Evolutionary conservation across 2,329 filamentous ascomycete genomes (phyloP), one percentile per base, ranked within the genome.

Genomic region (Exophiala sp.): DNA sequence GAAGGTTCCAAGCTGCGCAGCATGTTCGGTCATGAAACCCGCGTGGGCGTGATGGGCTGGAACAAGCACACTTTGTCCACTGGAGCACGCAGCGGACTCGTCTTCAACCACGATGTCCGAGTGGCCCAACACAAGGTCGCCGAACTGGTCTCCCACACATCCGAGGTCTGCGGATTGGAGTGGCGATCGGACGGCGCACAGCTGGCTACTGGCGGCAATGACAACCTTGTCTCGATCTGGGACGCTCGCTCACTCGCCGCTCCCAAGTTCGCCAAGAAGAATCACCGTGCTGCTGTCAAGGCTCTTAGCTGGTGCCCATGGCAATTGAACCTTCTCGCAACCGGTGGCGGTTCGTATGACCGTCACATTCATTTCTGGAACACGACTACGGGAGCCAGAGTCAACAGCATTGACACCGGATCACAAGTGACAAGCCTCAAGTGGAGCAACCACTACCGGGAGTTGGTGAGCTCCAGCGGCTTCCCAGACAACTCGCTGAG

Each of bases 321-420:
- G 94, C 94, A 96, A 77, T 85, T 89, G 73, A 97, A 96, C 80
- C 85, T 97, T 46, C 87, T 99, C 44, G 94, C 94, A 54, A 97
- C 94, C 40, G 94, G 94, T 53, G 94, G 94, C 68, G 94, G 94
- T 64, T 95, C 90, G 40, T 95, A 96, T 73, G 94, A 99, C 71
- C 88, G 91, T 65, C 89, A 96, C 75, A 99, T 99, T 73, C 94
- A 99, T 79, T 99, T 99, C 83, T 99, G 94, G 94, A 99, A 99
- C 82, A 95, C 91, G 43, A 97, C 94, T 18, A 96, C 92, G 3
- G 94, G 94, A 57, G 92, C 94, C 49, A 89, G 94, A 65, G 91
- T 95, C 77, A 99, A 99, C 85, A 95, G 90, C 81, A 97, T 99
- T 72, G 91, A 97, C 72, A 97, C 94, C 38, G 94, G 94, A 57